Evolutionary conservation across 495 filamentous ascomycete genomes (phyloP).

Genomic region (Penicillium lagena): DNA sequence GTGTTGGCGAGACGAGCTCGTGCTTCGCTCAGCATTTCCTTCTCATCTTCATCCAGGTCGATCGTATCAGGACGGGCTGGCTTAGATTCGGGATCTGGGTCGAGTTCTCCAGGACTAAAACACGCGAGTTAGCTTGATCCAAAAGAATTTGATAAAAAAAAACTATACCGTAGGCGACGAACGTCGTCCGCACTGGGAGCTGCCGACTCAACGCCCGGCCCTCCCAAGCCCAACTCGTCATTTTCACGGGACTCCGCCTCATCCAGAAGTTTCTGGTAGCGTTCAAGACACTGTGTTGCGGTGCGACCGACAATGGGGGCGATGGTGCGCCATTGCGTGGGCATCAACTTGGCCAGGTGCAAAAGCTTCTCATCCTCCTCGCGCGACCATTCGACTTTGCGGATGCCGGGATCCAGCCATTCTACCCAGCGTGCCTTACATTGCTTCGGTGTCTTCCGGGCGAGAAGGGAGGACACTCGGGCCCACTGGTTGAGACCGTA

Average conservation of each 20-base stretch:
- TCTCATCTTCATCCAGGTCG: conserved; percentile 97
- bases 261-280: conserved; percentile 93
- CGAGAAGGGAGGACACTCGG: conserved; percentile 92
- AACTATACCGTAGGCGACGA: conserved; percentile 58
- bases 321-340: conserved; percentile 98
- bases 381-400: conserved; percentile 97
- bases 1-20: conserved; percentile 94
- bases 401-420: conserved; percentile 96
- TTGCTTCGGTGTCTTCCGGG: conserved; percentile 96
- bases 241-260: conserved; percentile 90
- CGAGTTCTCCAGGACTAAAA: conserved; percentile 76
- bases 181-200: conserved; percentile 95
- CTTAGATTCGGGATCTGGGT: conserved; percentile 94
- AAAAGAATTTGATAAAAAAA: not conserved
- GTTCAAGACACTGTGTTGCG: conserved; percentile 92
- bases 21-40: conserved; percentile 98
- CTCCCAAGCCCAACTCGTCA: conserved; percentile 74
- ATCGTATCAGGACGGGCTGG: conserved; percentile 96
- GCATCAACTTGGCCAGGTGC: conserved; percentile 96
- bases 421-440: conserved; percentile 98
- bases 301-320: conserved; percentile 94
- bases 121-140: conserved; percentile 12
- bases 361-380: conserved; percentile 98
- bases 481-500: conserved; percentile 99
- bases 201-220: conserved; percentile 80